phyloP scores from a whole-genome alignment of 1,284 basidiomycete species.

The Mycosarcoma mackinlayi region DNA sequence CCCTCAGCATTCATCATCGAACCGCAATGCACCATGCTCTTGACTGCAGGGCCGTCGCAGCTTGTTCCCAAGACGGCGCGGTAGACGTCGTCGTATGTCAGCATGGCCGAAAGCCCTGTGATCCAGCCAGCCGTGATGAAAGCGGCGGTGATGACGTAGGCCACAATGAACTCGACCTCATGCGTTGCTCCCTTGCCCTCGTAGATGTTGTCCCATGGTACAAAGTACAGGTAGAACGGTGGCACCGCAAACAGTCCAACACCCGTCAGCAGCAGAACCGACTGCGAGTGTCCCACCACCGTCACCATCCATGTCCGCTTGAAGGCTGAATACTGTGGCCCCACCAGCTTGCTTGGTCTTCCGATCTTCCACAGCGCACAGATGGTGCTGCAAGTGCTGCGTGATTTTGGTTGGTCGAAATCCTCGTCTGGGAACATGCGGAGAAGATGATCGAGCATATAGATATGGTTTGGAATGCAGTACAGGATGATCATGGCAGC shows the following conservation, averaged over 20 bases:
- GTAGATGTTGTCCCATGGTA: constrained; percentile 1
- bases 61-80: constrained; percentile 12
- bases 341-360: constrained; percentile 4
- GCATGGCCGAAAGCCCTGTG: constrained; percentile 5
- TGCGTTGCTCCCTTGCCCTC: not conserved
- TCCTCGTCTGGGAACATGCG: constrained; percentile 14
- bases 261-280: not conserved
- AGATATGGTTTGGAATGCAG: constrained; percentile 22
- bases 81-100: constrained; percentile 26
- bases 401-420: not conserved
- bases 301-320: constrained; percentile 31
- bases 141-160: constrained; percentile 12
- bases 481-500: constrained; percentile 4
- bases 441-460: constrained; percentile 16
- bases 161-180: constrained; percentile 16
- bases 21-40: too few relatives aligned
- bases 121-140: constrained; percentile 5
- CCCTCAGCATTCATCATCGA: not conserved
- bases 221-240: constrained; percentile 6
- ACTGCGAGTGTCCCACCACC: constrained; percentile 11
- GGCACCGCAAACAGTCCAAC: not conserved
- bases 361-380: constrained; percentile 13
- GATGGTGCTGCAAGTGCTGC: not conserved
- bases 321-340: constrained; percentile 10
- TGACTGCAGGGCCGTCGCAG: not conserved